phyloP scores from a whole-genome alignment of 2,329 filamentous ascomycete genomes.

The Chalaropsis ovoidea region DNA sequence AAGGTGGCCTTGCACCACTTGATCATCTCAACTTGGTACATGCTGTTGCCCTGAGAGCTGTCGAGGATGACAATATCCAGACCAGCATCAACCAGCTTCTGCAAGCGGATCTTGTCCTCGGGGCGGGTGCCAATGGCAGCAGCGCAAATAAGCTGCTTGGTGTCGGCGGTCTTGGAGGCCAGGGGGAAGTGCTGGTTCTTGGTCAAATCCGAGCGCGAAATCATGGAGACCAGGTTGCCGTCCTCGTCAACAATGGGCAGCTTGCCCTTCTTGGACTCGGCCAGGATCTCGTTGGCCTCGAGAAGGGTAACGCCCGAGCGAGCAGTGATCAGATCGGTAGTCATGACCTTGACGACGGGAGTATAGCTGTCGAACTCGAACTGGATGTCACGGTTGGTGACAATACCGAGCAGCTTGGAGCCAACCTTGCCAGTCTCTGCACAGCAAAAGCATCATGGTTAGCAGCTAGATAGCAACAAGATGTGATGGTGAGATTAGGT shows the following conservation, averaged over 20 bases:
- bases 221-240: constrained; percentile 80
- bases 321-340: constrained; percentile 85
- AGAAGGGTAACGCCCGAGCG: constrained; percentile 67
- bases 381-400: constrained; percentile 96
- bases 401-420: constrained; percentile 92
- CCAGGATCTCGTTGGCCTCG: constrained; percentile 87
- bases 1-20: constrained; percentile 85
- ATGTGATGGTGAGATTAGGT: constrained; percentile 37
- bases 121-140: constrained; percentile 92
- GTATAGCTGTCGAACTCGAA: constrained; percentile 70
- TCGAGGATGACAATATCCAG: constrained; percentile 92
- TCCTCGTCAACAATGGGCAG: constrained; percentile 79
- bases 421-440: constrained; percentile 83
- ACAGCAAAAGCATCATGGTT: constrained; percentile 20
- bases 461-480: constrained; percentile 13
- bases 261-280: constrained; percentile 97
- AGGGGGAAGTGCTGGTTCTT: constrained; percentile 98
- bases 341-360: constrained; percentile 84
- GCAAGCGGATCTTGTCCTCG: constrained; percentile 77
- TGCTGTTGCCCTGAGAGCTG: constrained; percentile 94
- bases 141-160: constrained; percentile 93
- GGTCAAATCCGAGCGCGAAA: constrained; percentile 89
- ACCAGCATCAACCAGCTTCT: constrained; percentile 84
- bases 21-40: constrained; percentile 98
- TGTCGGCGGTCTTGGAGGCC: constrained; percentile 89